A percentile compares a stretch with the other conserved stretches of the same genome.
Conservation (phyloP, 805 yeast genomes). For the Teunomyces pallodes region DNA sequence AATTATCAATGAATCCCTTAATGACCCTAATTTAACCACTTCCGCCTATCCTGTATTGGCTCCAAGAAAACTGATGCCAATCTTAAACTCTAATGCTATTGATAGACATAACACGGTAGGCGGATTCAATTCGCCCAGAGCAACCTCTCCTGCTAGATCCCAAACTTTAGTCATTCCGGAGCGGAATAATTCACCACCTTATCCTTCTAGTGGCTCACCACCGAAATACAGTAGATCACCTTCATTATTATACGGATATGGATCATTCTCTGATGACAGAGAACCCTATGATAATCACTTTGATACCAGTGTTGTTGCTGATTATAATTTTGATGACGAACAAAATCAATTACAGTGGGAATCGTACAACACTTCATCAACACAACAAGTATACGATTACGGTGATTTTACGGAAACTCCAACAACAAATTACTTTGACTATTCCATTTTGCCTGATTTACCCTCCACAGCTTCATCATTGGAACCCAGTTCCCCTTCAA, state of each 20-base stretch:
- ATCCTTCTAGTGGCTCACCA: constrained; percentile 22
- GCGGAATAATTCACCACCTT: background rate
- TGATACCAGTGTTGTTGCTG: background rate
- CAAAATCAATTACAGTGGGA: constrained; percentile 8
- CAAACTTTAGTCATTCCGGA: constrained; percentile 7
- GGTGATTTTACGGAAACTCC: constrained; percentile 18
- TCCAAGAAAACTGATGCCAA: background rate
- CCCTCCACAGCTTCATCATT: constrained; percentile 14
- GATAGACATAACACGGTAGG: background rate
- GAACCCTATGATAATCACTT: constrained; percentile 10
- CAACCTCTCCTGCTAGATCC: constrained; percentile 9
- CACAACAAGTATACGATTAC: constrained; percentile 8
- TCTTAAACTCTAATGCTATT: background rate
- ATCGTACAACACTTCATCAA: background rate
- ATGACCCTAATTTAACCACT: background rate
- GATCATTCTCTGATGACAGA: constrained; percentile 7
- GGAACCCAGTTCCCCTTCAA: constrained; percentile 3
- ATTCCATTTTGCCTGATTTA: constrained; percentile 33
- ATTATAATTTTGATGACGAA: constrained; percentile 8
- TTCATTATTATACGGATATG: constrained; percentile 15
- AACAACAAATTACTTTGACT: constrained; percentile 28
- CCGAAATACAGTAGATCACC: constrained; percentile 25
- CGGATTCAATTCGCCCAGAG: background rate
- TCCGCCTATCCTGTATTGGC: background rate
- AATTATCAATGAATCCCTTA: background rate